Base-by-base conservation (phyloP, 768 basidiomycete genomes). In the Inosperma sp. region DNA sequence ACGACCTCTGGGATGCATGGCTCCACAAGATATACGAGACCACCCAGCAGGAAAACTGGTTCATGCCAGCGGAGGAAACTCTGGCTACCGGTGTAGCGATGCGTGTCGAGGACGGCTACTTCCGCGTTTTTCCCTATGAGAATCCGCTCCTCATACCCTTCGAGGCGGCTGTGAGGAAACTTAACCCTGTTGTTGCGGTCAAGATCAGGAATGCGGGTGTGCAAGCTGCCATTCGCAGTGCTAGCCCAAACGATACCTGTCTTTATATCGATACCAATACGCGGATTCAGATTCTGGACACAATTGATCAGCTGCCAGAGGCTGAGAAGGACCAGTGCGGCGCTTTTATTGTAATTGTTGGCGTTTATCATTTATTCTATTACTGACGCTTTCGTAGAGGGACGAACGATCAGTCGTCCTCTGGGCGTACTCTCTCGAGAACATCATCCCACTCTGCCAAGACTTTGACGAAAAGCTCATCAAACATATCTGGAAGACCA, bases 321-420 rank as follows among this genome's bases (percentile, higher is more conserved):
- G 90, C 89, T 3, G 88, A 93, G 62, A 92, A 91, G 70, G 90
- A 93, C 47, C 89, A 92, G 57, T 90, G 86, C 41, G 90, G 84
- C 14, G 91, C 91, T 1, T 93, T 93, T 59, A 80, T 91, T 46
- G 75, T 75, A 61, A 46, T 71, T 67, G 34, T 31, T 26, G 17
- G 5, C 42, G n/a, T 21, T n/a, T 16, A 35, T 43, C 34, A 6
- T 9, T 35, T 21, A 35, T 30, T 23, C 22, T 22, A 10, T 33
- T 27, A 37, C 40, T n/a, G 23, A 43, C 17, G 27, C 22, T 7
- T 27, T 43, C 50, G 23, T 41, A 76, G 74, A 81, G 88, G 14
- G 80, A 86, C 65, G 88, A 91, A 59, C 75, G 80, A 13, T 81
- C 85, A 12, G 79, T 93, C n/a, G 75, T 93, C 19, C 78, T 92